phyloP scores from a whole-genome alignment of 129 eudicot species.

The Pseudognaphalium luteoalbum region DNA sequence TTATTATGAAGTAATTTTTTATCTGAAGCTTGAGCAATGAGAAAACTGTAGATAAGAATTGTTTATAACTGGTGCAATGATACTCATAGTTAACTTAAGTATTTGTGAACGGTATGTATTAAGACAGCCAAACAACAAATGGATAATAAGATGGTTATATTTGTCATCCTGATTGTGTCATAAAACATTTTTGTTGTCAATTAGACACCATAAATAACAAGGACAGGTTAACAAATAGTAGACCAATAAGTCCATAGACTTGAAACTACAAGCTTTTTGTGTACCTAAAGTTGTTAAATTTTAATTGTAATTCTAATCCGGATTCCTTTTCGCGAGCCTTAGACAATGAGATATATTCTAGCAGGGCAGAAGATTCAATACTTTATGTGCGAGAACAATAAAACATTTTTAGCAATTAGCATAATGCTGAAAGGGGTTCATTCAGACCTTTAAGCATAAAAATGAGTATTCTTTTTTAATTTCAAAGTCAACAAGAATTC shows the following conservation, averaged over 20 bases:
- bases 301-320: background rate
- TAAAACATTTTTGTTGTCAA: background rate
- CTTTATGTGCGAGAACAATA: background rate
- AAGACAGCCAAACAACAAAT: background rate
- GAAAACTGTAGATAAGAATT: background rate
- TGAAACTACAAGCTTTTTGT: background rate
- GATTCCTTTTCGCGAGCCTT: background rate
- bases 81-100: no score
- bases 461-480: background rate
- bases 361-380: background rate
- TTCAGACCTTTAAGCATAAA: slow-evolving; percentile 2
- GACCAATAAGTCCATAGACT: no score
- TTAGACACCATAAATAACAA: background rate
- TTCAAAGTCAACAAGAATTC: background rate
- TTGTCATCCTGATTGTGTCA: background rate
- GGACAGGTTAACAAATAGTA: background rate
- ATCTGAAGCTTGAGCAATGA: background rate
- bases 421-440: background rate
- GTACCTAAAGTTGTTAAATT: slow-evolving; percentile 7
- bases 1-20: background rate
- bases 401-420: background rate
- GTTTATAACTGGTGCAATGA: background rate
- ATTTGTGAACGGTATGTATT: background rate
- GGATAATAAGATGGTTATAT: background rate
- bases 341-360: background rate